Evolutionary conservation across 768 basidiomycete genomes (phyloP), one percentile per base, ranked within the genome.

Genomic region (Antrodiella citrinella): DNA sequence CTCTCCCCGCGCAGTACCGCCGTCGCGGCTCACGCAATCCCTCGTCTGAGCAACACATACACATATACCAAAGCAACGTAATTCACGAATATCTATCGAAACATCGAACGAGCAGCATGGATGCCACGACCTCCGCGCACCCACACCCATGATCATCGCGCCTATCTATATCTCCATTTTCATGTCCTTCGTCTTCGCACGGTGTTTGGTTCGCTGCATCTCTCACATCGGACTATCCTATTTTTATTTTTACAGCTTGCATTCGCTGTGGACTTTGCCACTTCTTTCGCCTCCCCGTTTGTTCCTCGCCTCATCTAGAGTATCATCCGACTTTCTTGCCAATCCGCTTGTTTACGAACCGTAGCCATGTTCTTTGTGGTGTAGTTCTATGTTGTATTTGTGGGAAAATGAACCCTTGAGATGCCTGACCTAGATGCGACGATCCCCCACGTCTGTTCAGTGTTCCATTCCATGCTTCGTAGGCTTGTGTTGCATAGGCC

Each of bases 21-120:
- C 57, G 4, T 60, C 59, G 51, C 57, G 56, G 45, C 59, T 62
- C 39, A 54, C 54, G 41, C 38, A 46, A 23, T 26, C 45, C 30
- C 39, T 41, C 15, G 26, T 26, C 11, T 53, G 45, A 30, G 20
- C n/a, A 15, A 22, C 26, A n/a, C 52, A 26, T 19, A 35, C 30
- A 7, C 30, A 15, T 35, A 15, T 35, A 15, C 30, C 7, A 35
- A 35, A 15, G 30, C 30, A 35, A 35, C 7, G 7, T 7, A 35
- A 7, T 35, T 15, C 30, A 7, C 30, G 30, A 7, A 35, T 35
- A 35, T 35, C 30, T 35, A 35, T 35, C 30, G 30, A 7, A 35
- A 35, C 30, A 35, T 15, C 30, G 7, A 35, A 35, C 30, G 30
- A 35, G 30, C 30, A 35, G 30, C 30, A 35, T 15, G 30, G 30